Conservation (phyloP, 2,329 filamentous ascomycete species). For the Nigrospora sphaerica region DNA sequence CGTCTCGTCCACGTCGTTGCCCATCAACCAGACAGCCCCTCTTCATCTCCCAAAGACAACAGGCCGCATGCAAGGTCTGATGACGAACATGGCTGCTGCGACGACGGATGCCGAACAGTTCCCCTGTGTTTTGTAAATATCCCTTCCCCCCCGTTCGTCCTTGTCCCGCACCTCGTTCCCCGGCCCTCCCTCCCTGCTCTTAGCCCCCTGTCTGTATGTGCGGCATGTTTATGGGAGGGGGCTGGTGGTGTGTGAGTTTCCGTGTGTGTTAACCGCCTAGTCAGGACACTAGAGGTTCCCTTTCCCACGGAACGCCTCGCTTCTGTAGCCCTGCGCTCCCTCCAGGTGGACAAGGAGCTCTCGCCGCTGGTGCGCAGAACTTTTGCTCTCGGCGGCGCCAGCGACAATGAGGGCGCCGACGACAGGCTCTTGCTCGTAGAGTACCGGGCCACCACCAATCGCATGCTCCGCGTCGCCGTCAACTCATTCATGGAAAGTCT, state of each 20-base stretch:
- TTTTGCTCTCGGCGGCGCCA: slow-evolving; percentile 48
- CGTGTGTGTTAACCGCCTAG: slow-evolving; percentile 4
- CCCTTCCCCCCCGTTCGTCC: neutral
- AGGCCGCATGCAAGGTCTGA: neutral
- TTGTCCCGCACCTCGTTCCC: neutral
- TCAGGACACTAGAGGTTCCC: slow-evolving; percentile 67
- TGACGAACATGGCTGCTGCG: neutral
- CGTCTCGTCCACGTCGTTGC: too few relatives aligned
- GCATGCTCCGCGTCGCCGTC: slow-evolving; percentile 92
- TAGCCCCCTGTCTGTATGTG: slow-evolving; percentile 33
- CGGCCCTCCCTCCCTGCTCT: neutral
- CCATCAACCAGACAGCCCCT: too few relatives aligned
- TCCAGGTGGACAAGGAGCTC: slow-evolving; percentile 83
- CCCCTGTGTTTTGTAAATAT: slow-evolving; percentile 2
- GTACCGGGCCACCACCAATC: slow-evolving; percentile 85
- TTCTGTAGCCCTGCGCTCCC: slow-evolving; percentile 62
- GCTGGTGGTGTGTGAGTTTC: neutral
- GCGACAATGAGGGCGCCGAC: slow-evolving; percentile 12
- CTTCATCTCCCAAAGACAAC: neutral
- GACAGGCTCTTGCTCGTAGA: slow-evolving; percentile 57
- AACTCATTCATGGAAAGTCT: slow-evolving; percentile 95
- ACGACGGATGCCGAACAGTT: slow-evolving; percentile 1
- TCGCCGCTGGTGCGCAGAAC: slow-evolving; percentile 73
- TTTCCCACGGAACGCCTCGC: slow-evolving; percentile 78
- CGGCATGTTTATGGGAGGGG: neutral